Base-by-base conservation (phyloP, 2,329 filamentous ascomycete genomes). In the Talaromyces piceae region DNA sequence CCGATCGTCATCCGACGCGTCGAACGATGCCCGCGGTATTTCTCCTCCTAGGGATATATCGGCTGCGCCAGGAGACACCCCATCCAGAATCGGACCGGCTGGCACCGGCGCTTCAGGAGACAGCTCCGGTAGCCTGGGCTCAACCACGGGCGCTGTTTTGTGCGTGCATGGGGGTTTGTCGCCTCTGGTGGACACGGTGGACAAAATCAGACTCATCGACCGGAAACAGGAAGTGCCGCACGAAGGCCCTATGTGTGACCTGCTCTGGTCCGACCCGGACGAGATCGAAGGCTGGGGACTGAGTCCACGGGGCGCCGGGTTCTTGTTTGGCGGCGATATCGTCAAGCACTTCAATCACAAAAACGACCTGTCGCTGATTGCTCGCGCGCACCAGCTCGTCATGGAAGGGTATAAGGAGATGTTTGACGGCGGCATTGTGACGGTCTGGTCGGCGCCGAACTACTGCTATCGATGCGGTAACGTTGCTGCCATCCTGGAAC, bases 351-450 rank as follows among this genome's bases (percentile, higher is more conserved):
- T 98, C 75, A 98, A 97, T 71, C 86, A 96, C 70, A 82, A 84
- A 52, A 98, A 98, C 67, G 88, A 95, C 64, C 79, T 98, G 25
- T 89, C 86, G 20, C 78, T 98, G 48, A 93, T 98, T 58, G 93
- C 91, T 16, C 83, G 93, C 50, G 93, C 93, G 1, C 93, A 98
- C 66, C 93, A 98, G 69, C 82, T 98, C 20, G 93, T 98, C 57
- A 98, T 97, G 93, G 93, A 98, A 68, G 93, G 93, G 0, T 98
- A 96, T 71, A 97, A 97, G 73, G 93, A 97, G 68, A 97, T 97
- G 91, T 98, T 97, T 64, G 89, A 95, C 65, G 86, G 84, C 12
- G 88, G 84, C 45, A 96, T 98, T 57, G 93, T 97, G 39, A 98
- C 93, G 0, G 93, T 98, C n/a, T 98, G 93, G 91, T 94, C 88